phyloP scores from a whole-genome alignment of 2,329 filamentous ascomycete species.

The Neonectria coccinea region DNA sequence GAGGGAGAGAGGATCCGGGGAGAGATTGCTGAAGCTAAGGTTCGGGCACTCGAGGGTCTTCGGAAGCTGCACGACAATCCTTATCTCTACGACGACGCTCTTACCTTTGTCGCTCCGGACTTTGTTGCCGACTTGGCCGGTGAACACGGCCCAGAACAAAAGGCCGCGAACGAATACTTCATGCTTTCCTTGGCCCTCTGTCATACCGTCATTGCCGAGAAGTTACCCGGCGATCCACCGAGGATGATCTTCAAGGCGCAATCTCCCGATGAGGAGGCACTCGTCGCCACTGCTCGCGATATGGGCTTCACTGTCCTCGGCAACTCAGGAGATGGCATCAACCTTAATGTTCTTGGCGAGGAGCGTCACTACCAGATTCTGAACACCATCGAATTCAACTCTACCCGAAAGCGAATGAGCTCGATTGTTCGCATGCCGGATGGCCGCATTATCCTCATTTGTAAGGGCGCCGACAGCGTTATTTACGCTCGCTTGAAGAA shows the following conservation, averaged over 20 bases:
- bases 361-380: slow-evolving; percentile 88
- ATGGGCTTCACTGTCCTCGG: slow-evolving; percentile 95
- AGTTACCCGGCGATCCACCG: slow-evolving; percentile 87
- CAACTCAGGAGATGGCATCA: slow-evolving; percentile 81
- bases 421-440: slow-evolving; percentile 96
- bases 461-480: slow-evolving; percentile 97
- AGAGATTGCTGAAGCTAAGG: slow-evolving; percentile 83
- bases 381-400: slow-evolving; percentile 98
- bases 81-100: slow-evolving; percentile 87
- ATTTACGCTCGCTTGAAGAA: slow-evolving; percentile 92
- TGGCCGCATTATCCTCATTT: slow-evolving; percentile 88
- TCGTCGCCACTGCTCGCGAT: slow-evolving; percentile 94
- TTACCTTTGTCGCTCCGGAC: slow-evolving; percentile 93
- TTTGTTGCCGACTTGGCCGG: slow-evolving; percentile 87
- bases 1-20: slow-evolving; percentile 78
- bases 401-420: slow-evolving; percentile 96
- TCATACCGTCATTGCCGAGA: slow-evolving; percentile 94
- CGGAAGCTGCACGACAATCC: slow-evolving; percentile 87
- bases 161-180: slow-evolving; percentile 83
- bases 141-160: slow-evolving; percentile 80
- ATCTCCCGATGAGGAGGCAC: slow-evolving; percentile 93
- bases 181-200: slow-evolving; percentile 97
- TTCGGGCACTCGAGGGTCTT: slow-evolving; percentile 77
- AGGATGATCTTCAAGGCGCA: slow-evolving; percentile 96
- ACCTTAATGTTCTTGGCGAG: slow-evolving; percentile 87